Evolutionary conservation across 2,329 filamentous ascomycete species (phyloP).

Genomic region (Fusarium acutatum): DNA sequence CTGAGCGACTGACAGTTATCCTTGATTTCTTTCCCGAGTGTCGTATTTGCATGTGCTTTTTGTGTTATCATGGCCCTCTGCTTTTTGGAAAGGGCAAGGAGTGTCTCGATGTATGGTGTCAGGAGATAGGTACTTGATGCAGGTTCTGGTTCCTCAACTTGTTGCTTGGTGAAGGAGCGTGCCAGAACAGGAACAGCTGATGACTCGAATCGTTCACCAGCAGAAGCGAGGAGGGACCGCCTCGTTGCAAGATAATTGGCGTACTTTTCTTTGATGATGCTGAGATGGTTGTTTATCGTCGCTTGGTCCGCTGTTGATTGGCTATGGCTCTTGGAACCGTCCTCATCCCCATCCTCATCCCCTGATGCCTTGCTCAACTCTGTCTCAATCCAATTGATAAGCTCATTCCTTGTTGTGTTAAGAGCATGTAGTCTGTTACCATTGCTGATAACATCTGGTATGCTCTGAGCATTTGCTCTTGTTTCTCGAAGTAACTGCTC

Average conservation of each 20-base stretch:
- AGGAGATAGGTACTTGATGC: conserved; percentile 54
- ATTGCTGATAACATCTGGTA: conserved; percentile 49
- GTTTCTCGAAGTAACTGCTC: conserved; percentile 62
- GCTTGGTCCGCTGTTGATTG: conserved; percentile 35
- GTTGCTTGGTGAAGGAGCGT: conserved; percentile 2
- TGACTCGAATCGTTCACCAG: conserved; percentile 46
- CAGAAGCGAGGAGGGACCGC: conserved; percentile 55
- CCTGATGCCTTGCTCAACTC: conserved; percentile 64
- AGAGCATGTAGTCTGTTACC: conserved; percentile 61
- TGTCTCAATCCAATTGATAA: conserved; percentile 72
- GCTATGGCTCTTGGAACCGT: conserved; percentile 35
- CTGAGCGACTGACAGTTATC: conserved; percentile 60
- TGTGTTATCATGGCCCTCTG: conserved; percentile 67
- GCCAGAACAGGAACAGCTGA: conserved; percentile 37
- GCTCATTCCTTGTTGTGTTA: conserved; percentile 63
- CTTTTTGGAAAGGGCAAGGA: conserved; percentile 62
- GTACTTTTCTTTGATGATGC: conserved; percentile 63
- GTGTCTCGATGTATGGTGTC: conserved; percentile 63
- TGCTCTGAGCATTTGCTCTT: conserved; percentile 49
- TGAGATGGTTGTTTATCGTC: conserved; percentile 52
- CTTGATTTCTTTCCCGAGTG: conserved; percentile 60
- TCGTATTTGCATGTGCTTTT: conserved; percentile 63
- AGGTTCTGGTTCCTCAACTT: conserved; percentile 24
- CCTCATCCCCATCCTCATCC: conserved; percentile 44
- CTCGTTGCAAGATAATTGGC: conserved; percentile 60